phyloP scores from a whole-genome alignment of 352 stramenopile genomes.

The Phytophthora pseudosyringae region DNA sequence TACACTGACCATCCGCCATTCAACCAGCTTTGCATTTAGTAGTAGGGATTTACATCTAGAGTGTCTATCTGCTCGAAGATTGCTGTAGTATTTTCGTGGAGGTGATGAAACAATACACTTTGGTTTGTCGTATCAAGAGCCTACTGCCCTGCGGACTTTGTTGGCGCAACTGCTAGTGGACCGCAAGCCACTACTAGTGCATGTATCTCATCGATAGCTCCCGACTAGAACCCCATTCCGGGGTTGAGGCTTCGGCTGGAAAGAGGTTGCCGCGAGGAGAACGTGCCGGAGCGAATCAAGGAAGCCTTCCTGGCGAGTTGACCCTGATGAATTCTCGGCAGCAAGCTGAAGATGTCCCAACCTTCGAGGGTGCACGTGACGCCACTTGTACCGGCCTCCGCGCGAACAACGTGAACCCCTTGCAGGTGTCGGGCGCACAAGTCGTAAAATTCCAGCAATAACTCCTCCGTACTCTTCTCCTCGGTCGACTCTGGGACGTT shows the following conservation, averaged over 20 bases:
- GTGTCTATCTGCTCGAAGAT: background rate
- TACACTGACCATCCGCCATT: constrained; percentile 68
- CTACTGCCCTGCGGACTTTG: no score
- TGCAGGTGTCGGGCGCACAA: constrained; percentile 54
- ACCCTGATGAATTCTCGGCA: constrained; percentile 51
- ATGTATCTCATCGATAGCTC: background rate
- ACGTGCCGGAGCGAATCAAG: constrained; percentile 45
- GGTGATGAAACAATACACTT: background rate
- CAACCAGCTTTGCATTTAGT: constrained; percentile 3
- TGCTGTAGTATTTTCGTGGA: background rate
- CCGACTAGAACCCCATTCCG: constrained; percentile 3
- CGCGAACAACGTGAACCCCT: constrained; percentile 56
- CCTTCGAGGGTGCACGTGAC: constrained; percentile 64
- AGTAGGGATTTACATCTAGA: background rate
- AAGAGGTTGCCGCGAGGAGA: constrained; percentile 31
- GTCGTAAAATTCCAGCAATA: constrained; percentile 69
- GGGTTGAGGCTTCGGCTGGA: constrained; percentile 19
- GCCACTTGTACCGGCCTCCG: constrained; percentile 70
- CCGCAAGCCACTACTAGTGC: background rate
- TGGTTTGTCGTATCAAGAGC: no score
- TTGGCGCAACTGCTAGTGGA: background rate
- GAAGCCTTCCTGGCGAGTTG: constrained; percentile 32
- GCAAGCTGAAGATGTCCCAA: constrained; percentile 68
- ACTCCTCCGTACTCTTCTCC: constrained; percentile 52
- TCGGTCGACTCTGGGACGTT: constrained; percentile 13